Evolutionary conservation across 805 yeast species (phyloP), one percentile per base, ranked within the genome.

Genomic region (Saccharomyces jurei): DNA sequence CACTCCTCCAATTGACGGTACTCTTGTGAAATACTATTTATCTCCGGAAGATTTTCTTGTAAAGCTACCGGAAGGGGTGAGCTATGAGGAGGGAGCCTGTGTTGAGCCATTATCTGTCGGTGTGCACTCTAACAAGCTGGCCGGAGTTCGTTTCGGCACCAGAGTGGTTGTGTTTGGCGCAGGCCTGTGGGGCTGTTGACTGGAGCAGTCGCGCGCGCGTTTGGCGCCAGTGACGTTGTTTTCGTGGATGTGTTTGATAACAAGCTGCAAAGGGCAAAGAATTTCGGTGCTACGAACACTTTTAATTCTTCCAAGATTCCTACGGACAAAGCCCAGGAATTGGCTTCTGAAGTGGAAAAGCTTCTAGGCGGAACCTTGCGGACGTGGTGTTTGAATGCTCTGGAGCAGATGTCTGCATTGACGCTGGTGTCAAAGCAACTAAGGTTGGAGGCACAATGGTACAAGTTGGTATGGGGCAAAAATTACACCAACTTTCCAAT

Each of bases 51-150:
- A 89, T 67, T 89, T 86, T 71, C 80, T 89, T 66, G 84, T 83
- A 62, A 86, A 85, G 68, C 76, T 89, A 54, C 96, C 96, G 3
- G 89, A 84, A 25, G 77, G 82, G 63, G 87, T 89, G 28, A 77
- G 87, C 1, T 79, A 85, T 50, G 96, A 89, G 66, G 86, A 87
- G 72, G 96, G 96, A 60, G 96, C 96, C 1, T 70, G 88, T 63
- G 88, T 85, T 48, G 97, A 89, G 72, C 97, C 97, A 21, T 73
- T 88, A 64, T 78, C 89, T 27, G 96, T 89, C 50, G 96, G 86
- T 50, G 94, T 89, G 6, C 96, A 89, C 67, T 88, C 91, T 10
- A 77, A 81, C 53, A 84, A 81, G 66, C 75, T 81, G 50, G 90
- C 84, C 3, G 72, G 73, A 36, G 74, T 85, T 53, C 74, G 71